phyloP scores from a whole-genome alignment of 805 yeast species.

The Starmerella geochares region DNA sequence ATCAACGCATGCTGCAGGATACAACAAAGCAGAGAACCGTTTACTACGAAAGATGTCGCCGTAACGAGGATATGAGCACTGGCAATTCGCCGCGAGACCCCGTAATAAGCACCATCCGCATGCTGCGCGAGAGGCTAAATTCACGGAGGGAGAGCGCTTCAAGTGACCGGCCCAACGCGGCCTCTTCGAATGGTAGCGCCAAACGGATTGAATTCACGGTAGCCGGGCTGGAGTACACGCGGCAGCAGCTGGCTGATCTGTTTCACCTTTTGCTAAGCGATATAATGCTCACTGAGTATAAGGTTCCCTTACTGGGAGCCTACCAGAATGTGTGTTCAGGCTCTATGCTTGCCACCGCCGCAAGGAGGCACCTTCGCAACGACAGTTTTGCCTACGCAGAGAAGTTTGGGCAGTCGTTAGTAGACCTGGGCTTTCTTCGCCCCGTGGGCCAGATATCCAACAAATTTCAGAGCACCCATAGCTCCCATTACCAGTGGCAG shows the following conservation, averaged over 20 bases:
- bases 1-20: constrained; percentile 37
- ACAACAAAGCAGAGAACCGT: constrained; percentile 44
- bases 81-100: constrained; percentile 20
- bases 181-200: background rate
- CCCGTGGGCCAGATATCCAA: constrained; percentile 46
- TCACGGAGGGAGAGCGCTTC: background rate
- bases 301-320: constrained; percentile 59
- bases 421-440: constrained; percentile 49
- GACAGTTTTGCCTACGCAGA: constrained; percentile 54
- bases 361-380: constrained; percentile 42
- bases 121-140: constrained; percentile 13
- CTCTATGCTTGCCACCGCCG: constrained; percentile 48
- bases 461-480: constrained; percentile 57
- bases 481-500: constrained; percentile 59
- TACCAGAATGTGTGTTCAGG: constrained; percentile 56
- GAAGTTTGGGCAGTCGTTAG: constrained; percentile 61
- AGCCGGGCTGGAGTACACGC: constrained; percentile 32
- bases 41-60: constrained; percentile 62
- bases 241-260: constrained; percentile 35
- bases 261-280: constrained; percentile 36
- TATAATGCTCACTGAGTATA: constrained; percentile 45
- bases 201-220: constrained; percentile 10
- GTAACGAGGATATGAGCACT: constrained; percentile 43
- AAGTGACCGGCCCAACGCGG: background rate
- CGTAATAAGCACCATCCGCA: constrained; percentile 12